Evolutionary conservation across 139 green algal genomes (phyloP).

Genomic region (Trebouxia sp.): DNA sequence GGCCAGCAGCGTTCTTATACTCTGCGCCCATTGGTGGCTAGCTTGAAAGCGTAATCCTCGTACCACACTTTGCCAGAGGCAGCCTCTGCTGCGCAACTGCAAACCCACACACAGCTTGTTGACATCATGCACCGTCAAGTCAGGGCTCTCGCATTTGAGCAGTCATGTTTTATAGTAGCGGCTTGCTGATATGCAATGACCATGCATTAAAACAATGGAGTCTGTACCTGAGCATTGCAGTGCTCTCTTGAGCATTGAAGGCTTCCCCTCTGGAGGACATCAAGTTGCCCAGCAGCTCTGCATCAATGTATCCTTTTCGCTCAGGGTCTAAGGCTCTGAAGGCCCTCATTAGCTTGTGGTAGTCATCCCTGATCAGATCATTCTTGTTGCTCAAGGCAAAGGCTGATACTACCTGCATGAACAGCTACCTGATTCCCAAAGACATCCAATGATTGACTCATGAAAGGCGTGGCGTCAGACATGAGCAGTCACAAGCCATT

Average conservation of each 20-base stretch:
- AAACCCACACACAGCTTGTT: background rate
- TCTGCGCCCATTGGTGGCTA: slow-evolving; percentile 12
- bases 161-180: background rate
- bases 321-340: slow-evolving; percentile 61
- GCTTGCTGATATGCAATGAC: background rate
- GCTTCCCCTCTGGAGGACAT: slow-evolving; percentile 46
- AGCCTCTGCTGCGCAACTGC: slow-evolving; percentile 16
- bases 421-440: too few species aligned
- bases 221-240: slow-evolving; percentile 47
- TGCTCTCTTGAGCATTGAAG: slow-evolving; percentile 48
- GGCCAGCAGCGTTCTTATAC: too few species aligned
- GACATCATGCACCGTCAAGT: background rate
- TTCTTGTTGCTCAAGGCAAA: slow-evolving; percentile 34
- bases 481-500: too few species aligned
- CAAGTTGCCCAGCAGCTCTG: slow-evolving; percentile 38
- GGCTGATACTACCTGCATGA: slow-evolving; percentile 19
- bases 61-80: slow-evolving; percentile 10
- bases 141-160: background rate
- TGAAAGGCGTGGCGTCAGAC: too few species aligned
- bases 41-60: slow-evolving; percentile 2
- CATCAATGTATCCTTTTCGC: slow-evolving; percentile 54
- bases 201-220: slow-evolving; percentile 22
- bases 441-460: too few species aligned
- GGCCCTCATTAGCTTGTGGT: slow-evolving; percentile 56
- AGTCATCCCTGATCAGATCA: slow-evolving; percentile 47